These are phyloP conservation scores for Arachnopeziza araneosa DNA, from an alignment of 2,329 filamentous ascomycete species.

Conservation along the genomic window DNA sequence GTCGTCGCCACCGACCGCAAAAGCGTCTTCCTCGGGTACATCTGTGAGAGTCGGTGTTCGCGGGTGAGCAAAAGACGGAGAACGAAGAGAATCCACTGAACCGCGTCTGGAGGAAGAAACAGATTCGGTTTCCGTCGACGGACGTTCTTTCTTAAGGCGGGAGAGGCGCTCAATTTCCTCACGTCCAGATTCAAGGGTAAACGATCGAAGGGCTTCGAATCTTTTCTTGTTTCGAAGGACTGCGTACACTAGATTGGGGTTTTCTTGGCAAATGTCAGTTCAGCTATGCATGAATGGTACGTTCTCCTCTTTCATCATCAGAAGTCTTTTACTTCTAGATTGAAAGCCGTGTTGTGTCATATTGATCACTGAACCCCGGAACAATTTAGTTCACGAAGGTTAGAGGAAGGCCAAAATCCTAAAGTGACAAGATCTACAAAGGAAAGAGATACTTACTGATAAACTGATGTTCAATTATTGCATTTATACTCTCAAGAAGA, in stretches of 20 bases:
- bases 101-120: slow-evolving; percentile 38
- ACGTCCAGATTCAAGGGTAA: slow-evolving; percentile 87
- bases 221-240: slow-evolving; percentile 74
- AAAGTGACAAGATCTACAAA: neutral
- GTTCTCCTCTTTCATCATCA: neutral
- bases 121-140: slow-evolving; percentile 44
- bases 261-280: slow-evolving; percentile 42
- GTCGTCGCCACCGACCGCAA: slow-evolving; percentile 80
- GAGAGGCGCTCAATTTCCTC: slow-evolving; percentile 82
- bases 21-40: slow-evolving; percentile 76
- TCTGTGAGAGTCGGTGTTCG: slow-evolving; percentile 55
- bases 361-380: slow-evolving; percentile 6
- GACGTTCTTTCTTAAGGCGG: slow-evolving; percentile 60
- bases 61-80: slow-evolving; percentile 50
- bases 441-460: slow-evolving; percentile 47
- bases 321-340: slow-evolving; percentile 9
- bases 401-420: neutral
- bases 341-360: slow-evolving; percentile 15
- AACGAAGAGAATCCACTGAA: slow-evolving; percentile 63
- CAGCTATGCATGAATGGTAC: neutral
- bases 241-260: slow-evolving; percentile 73
- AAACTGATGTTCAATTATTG: slow-evolving; percentile 85
- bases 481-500: slow-evolving; percentile 81
- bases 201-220: slow-evolving; percentile 78
- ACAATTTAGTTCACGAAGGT: neutral